Evolutionary conservation across 75 land plant genomes (phyloP), one percentile per base, ranked within the genome.

Genomic region (Sequoiadendron giganteum): DNA sequence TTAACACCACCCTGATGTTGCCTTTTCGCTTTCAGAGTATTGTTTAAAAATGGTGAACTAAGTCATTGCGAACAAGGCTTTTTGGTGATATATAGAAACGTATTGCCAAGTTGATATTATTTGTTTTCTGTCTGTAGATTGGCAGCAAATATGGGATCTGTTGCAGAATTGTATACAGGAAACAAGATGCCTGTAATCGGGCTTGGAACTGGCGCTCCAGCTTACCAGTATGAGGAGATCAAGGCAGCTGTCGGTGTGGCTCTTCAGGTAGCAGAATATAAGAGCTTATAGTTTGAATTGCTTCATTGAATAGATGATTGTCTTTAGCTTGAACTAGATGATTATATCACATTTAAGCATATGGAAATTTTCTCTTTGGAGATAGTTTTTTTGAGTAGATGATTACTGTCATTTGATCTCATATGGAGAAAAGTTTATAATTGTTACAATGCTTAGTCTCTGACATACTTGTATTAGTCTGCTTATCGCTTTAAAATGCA

Each of bases 121-220:
- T 65, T 65, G 0, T 11, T 34, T 25, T 68, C 30, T 21, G 30
- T 30, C 15, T 75, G 2, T 75, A 34, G 38, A 25, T 11, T 30
- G 13, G 77, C 2, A 75, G 77, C 34, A 34, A 11, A 14, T 3
- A 75, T 75, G 77, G 77, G 77, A 75, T 10, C 11, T 6, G 77
- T 75, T 75, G 38, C 38, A 34, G 77, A 75, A 34, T 34, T 75
- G 77, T 10, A 75, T 75, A 75, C 77, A 13, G 77, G 77, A 75
- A 75, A 13, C 14, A 75, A 75, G 11, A 75, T 75, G 32, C 77
- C 77, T 75, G 38, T 75, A 14, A 14, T 75, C 1, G 77, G 77
- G 38, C 77, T 75, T 34, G 77, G 77, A 75, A 75, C 77, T 75
- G 77, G 77, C 38, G 77, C 77, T 75, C 77, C 77, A 34, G 77